phyloP scores from a whole-genome alignment of 2,329 filamentous ascomycete genomes.

The Botrytis fragariae region DNA sequence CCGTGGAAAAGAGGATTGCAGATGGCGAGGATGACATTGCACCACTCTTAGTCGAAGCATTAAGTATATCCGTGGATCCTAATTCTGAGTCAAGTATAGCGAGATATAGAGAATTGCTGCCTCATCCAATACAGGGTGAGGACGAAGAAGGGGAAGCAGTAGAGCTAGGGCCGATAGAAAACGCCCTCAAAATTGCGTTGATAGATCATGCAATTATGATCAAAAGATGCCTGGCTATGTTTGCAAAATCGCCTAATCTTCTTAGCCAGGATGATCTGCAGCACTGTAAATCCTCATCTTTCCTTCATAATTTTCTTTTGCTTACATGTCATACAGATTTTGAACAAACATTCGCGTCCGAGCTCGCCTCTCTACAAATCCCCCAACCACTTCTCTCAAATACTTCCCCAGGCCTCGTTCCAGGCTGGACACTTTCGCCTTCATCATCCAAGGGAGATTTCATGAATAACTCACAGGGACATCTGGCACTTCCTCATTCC shows the following conservation, averaged over 20 bases:
- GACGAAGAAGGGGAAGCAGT: constrained; percentile 47
- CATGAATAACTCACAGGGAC: constrained; percentile 24
- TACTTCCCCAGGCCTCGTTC: constrained; percentile 42
- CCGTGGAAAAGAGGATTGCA: constrained; percentile 69
- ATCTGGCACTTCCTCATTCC: constrained; percentile 21
- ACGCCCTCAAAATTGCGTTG: constrained; percentile 78
- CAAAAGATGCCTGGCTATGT: constrained; percentile 73
- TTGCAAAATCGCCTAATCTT: constrained; percentile 58
- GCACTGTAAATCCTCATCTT: constrained; percentile 51
- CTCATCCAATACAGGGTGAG: constrained; percentile 43
- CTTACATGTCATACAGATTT: constrained; percentile 49
- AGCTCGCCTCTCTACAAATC: constrained; percentile 62
- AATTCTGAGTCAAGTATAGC: constrained; percentile 73
- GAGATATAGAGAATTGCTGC: constrained; percentile 72
- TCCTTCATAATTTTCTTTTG: not conserved
- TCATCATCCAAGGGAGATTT: constrained; percentile 21
- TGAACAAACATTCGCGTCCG: constrained; percentile 60
- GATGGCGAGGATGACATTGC: constrained; percentile 71
- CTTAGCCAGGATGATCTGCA: constrained; percentile 59
- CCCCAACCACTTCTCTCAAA: constrained; percentile 43
- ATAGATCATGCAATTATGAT: constrained; percentile 87
- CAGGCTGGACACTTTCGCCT: constrained; percentile 37
- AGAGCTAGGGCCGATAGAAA: constrained; percentile 62
- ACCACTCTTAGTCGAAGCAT: constrained; percentile 68
- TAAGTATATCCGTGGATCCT: constrained; percentile 74